These are phyloP conservation scores for Mimosa bimucronata DNA, from an alignment of 306 rosid genomes.

Conservation along the genomic window DNA sequence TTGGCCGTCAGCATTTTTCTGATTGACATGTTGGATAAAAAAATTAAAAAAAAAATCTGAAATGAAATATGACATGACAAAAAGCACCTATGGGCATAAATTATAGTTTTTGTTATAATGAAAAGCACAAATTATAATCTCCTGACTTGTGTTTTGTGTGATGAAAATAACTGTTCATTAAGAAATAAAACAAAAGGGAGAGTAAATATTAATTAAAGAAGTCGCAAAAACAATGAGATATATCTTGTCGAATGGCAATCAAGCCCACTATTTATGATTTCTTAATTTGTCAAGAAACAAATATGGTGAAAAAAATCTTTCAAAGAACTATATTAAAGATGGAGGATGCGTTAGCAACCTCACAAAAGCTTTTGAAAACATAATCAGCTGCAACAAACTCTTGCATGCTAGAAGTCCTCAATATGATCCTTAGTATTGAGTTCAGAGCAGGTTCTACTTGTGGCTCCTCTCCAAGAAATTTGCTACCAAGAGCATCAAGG, in stretches of 20 bases:
- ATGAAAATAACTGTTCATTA: neutral
- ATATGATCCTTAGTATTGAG: conserved; percentile 77
- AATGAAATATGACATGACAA: conserved; percentile 5
- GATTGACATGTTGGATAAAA: conserved; percentile 43
- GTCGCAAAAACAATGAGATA: conserved; percentile 16
- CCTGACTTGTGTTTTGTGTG: neutral
- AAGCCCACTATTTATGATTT: conserved; percentile 12
- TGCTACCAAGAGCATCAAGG: conserved; percentile 77
- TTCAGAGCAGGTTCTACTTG: conserved; percentile 85
- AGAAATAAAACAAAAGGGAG: conserved; percentile 4
- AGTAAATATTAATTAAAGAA: neutral
- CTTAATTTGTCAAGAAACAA: conserved; percentile 11
- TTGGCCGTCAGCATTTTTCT: conserved; percentile 88
- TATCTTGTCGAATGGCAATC: conserved; percentile 28
- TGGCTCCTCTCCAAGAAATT: conserved; percentile 81
- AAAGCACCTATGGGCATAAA: neutral
- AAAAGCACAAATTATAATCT: conserved; percentile 7
- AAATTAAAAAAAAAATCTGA: neutral
- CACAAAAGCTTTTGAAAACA: conserved; percentile 85
- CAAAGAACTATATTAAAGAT: conserved; percentile 11
- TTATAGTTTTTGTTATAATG: neutral
- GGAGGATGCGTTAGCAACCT: conserved; percentile 58
- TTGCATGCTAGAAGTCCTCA: conserved; percentile 83
- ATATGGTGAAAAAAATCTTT: conserved; percentile 19
- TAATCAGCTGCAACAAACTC: conserved; percentile 91